These are phyloP conservation scores for Heterobasidion irregulare DNA, from an alignment of 1,284 basidiomycete genomes.

Conservation along the genomic window DNA sequence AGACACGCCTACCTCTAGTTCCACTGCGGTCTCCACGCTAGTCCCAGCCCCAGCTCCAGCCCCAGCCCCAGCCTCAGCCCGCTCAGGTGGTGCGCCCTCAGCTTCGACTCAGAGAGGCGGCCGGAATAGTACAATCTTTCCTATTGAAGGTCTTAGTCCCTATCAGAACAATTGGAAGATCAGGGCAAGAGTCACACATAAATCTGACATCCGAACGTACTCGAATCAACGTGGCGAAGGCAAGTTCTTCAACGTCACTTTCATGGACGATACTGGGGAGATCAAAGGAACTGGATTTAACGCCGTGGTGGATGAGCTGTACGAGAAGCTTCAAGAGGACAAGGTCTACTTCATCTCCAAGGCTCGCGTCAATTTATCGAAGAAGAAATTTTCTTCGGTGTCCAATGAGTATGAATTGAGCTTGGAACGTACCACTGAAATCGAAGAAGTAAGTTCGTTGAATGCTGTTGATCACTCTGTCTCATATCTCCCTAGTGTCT, in stretches of 20 bases:
- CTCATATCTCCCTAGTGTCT: slow-evolving; percentile 47
- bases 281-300: slow-evolving; percentile 94
- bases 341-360: slow-evolving; percentile 92
- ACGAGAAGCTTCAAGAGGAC: slow-evolving; percentile 81
- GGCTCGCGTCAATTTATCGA: slow-evolving; percentile 89
- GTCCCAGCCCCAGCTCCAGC: slow-evolving; percentile 14
- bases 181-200: slow-evolving; percentile 89
- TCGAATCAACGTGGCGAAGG: slow-evolving; percentile 91
- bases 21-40: slow-evolving; percentile 13
- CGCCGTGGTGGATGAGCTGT: slow-evolving; percentile 77
- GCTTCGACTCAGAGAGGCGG: slow-evolving; percentile 14
- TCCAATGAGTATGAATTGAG: slow-evolving; percentile 92
- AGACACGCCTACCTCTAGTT: slow-evolving; percentile 8
- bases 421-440: slow-evolving; percentile 78
- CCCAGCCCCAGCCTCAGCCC: slow-evolving; percentile 1
- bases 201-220: slow-evolving; percentile 86
- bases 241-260: slow-evolving; percentile 87
- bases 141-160: slow-evolving; percentile 92
- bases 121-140: slow-evolving; percentile 48
- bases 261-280: slow-evolving; percentile 95
- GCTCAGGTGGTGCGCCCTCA: slow-evolving; percentile 6
- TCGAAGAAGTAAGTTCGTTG: slow-evolving; percentile 56
- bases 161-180: slow-evolving; percentile 99
- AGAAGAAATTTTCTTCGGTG: slow-evolving; percentile 93
- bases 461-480: slow-evolving; percentile 1